These are phyloP conservation scores for Ophiorrhiza pumila DNA, from an alignment of 257 asterid genomes.

Conservation along the genomic window DNA sequence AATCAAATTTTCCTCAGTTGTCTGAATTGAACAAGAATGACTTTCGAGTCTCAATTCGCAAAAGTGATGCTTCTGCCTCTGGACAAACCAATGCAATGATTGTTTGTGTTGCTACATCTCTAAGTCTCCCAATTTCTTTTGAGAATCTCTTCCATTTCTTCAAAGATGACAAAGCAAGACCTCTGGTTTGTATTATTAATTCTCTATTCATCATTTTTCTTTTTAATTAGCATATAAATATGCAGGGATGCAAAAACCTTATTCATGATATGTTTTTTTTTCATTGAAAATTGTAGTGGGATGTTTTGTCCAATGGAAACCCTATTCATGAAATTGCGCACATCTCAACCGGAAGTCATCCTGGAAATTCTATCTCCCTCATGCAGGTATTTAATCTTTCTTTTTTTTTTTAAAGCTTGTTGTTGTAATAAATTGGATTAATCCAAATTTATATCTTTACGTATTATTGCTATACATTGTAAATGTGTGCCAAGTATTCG, in stretches of 20 bases:
- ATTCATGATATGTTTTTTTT: neutral
- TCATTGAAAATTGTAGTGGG: conserved; percentile 54
- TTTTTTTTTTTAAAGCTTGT: neutral
- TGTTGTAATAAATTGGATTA: neutral
- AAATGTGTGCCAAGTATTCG: too few species aligned
- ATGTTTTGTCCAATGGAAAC: conserved; percentile 44
- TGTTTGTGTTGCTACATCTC: conserved; percentile 53
- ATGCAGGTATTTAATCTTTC: conserved; percentile 54
- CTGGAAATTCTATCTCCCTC: conserved; percentile 51
- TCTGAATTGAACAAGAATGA: conserved; percentile 37
- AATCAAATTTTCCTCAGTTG: conserved; percentile 34
- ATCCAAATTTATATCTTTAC: neutral
- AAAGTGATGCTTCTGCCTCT: conserved; percentile 24
- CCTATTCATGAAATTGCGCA: conserved; percentile 43
- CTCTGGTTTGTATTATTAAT: conserved; percentile 37
- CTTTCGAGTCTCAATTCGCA: conserved; percentile 41
- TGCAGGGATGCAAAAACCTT: neutral
- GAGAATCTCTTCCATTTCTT: conserved; percentile 52
- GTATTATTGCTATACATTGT: neutral
- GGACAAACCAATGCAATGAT: conserved; percentile 45
- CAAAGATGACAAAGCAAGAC: conserved; percentile 47
- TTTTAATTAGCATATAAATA: neutral
- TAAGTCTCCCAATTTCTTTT: conserved; percentile 50
- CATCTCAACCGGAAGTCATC: conserved; percentile 49
- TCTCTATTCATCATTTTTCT: neutral